Evolutionary conservation across 192 early-diverging fungal species (phyloP).

Genomic region (Coemansia sp.): DNA sequence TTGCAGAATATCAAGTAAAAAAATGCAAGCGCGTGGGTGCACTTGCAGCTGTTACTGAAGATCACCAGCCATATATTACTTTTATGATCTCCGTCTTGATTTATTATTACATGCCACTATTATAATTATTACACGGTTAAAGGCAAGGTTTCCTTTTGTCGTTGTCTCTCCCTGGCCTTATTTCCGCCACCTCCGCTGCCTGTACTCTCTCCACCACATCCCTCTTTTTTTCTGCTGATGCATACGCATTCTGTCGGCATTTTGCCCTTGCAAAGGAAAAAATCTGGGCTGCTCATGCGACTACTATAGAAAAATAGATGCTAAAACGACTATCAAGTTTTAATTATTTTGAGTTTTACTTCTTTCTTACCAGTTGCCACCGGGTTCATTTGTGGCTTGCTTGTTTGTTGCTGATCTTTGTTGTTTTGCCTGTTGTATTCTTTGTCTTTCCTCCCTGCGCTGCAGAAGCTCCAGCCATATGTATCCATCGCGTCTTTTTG

Average conservation of each 20-base stretch:
- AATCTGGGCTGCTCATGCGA: background rate
- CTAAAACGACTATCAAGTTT: background rate
- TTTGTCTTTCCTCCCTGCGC: background rate
- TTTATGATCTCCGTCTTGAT: background rate
- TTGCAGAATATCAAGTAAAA: background rate
- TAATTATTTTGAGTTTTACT: background rate
- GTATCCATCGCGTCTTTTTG: background rate
- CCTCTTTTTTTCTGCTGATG: background rate
- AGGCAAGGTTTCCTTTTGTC: background rate
- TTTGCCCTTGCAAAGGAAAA: background rate
- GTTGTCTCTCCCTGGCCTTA: background rate
- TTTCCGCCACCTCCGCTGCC: background rate
- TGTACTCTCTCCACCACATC: background rate
- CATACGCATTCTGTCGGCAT: background rate
- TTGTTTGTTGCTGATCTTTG: conserved; percentile 5
- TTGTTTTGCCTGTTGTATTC: background rate
- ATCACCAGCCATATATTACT: background rate
- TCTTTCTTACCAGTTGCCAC: conserved; percentile 10
- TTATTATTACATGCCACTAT: background rate
- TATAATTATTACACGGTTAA: background rate
- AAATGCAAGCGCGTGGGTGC: background rate
- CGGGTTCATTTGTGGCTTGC: conserved; percentile 5
- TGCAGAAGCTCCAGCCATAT: background rate
- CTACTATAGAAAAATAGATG: background rate
- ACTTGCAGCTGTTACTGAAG: background rate